These are phyloP conservation scores for Eucalyptus caleyi DNA, from an alignment of 345 rosid genomes.

Conservation along the genomic window DNA sequence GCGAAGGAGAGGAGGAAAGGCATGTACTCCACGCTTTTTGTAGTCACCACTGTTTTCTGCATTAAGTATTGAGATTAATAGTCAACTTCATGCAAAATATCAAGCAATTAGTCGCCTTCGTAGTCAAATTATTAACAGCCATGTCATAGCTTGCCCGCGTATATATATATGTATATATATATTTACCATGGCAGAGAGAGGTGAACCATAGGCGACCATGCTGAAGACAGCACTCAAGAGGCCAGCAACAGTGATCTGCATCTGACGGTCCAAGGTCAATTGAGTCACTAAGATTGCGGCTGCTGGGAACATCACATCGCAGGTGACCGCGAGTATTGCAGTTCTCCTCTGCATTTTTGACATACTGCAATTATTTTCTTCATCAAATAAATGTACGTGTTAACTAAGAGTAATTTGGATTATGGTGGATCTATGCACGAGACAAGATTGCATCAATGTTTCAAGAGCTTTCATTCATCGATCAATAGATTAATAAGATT, in stretches of 20 bases:
- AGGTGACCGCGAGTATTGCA: slow-evolving; percentile 19
- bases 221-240: slow-evolving; percentile 44
- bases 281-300: slow-evolving; percentile 21
- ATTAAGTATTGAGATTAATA: not conserved
- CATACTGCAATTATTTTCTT: not conserved
- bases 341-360: slow-evolving; percentile 8
- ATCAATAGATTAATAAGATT: not conserved
- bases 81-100: not conserved
- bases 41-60: slow-evolving; percentile 42
- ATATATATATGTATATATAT: no score
- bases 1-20: slow-evolving; percentile 34
- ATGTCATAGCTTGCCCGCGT: not conserved
- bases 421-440: not conserved
- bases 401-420: not conserved
- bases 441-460: not conserved
- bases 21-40: slow-evolving; percentile 53
- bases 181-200: slow-evolving; percentile 78
- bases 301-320: slow-evolving; percentile 50
- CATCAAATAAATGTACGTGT: not conserved
- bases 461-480: not conserved
- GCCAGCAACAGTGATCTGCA: slow-evolving; percentile 41
- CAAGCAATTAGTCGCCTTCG: not conserved
- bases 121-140: not conserved
- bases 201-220: slow-evolving; percentile 56
- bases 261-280: slow-evolving; percentile 18